Base-by-base conservation (phyloP, 495 filamentous ascomycete genomes). In the Penicillium malachiteum region DNA sequence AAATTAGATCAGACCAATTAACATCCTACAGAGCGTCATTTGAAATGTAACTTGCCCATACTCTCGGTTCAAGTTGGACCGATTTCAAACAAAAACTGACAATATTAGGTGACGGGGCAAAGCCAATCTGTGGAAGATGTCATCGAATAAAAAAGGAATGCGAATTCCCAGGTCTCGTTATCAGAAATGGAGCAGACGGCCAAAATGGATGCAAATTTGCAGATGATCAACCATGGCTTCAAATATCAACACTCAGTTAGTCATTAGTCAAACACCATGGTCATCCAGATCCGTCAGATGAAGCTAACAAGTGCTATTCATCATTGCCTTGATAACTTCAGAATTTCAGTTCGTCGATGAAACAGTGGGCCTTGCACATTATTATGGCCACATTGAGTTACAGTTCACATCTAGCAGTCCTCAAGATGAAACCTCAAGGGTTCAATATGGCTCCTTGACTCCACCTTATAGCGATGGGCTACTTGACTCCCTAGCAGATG, bases 331-430 rank as follows among this genome's bases (percentile, higher is more conserved):
- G 21, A 26, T 26, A 4, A 26, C 21, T 26, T 26, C 14, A 52
- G 49, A 32, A 26, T 11, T 52, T 17, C 49, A 40, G 1, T 52
- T 42, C 21, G 37, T 52, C n/a, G 49, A 52, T 40, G 49, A 52
- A n/a, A 30, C 49, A 14, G 31, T 33, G 11, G 49, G 42, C 21
- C 38, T 52, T 33, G 49, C 49, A 26, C 17, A 42, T 52, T 42
- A 30, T 30, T 52, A 52, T 32, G 49, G 49, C 7, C 49, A 52
- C 32, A 10, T 37, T 37, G 34, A 37, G 7, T 37, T 5, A 13
- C 21, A 4, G 14, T 31, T 43, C 3, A 37, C 38, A 1, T 40
- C 38, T 31, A 12, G 14, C 5, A 31, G 30, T 13, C 42, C 43
- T 3, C 14, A 46, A n/a, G 11, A 16, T 14, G 1, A 37, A 5